Conservation (phyloP, 148 eudicot species). For the Chenopodium suecicum region DNA sequence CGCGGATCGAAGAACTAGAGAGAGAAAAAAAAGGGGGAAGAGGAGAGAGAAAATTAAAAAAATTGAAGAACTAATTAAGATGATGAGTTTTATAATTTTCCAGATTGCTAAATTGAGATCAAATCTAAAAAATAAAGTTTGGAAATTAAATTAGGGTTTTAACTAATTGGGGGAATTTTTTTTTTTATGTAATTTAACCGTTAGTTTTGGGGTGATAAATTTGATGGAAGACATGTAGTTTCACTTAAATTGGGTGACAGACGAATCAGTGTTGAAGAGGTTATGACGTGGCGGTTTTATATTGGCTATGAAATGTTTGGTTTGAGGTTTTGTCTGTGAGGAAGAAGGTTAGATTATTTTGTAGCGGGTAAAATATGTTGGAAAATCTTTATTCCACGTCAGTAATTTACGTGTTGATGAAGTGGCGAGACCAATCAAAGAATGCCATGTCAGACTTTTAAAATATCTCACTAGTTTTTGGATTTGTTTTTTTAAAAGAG, state of each 20-base stretch:
- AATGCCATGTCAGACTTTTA: conserved; percentile 15
- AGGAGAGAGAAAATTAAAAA: neutral
- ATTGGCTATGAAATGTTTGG: neutral
- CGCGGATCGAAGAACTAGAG: conserved; percentile 23
- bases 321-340: neutral
- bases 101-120: conserved; percentile 1
- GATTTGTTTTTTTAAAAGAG: neutral
- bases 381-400: conserved; percentile 16
- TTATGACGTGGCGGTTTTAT: neutral
- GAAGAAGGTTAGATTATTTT: neutral
- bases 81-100: neutral
- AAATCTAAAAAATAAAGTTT: conserved; percentile 6
- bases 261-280: neutral
- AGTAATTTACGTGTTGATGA: conserved; percentile 17
- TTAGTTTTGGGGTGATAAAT: neutral
- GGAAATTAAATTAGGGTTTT: neutral
- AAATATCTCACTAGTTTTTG: neutral
- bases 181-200: neutral
- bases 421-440: conserved; percentile 27
- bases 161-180: conserved; percentile 2
- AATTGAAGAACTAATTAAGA: neutral
- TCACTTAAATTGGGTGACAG: neutral
- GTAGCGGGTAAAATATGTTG: neutral
- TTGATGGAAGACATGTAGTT: neutral
- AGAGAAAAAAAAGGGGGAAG: neutral